These are phyloP conservation scores for Macrophomina pseudophaseolina DNA, from an alignment of 2,329 filamentous ascomycete genomes.

Conservation along the genomic window DNA sequence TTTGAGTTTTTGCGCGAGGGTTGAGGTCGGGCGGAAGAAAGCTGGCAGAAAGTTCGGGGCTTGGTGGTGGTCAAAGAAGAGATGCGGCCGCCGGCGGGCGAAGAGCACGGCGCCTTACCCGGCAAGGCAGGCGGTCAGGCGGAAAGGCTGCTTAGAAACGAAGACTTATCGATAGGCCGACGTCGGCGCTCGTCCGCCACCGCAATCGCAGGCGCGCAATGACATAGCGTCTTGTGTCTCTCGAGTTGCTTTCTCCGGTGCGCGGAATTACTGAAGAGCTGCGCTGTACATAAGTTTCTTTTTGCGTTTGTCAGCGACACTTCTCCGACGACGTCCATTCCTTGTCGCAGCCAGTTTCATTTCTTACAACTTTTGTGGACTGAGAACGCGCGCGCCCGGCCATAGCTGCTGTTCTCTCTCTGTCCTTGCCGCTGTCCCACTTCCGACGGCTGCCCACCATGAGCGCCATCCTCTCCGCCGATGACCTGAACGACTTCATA, in stretches of 20 bases:
- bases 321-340: neutral
- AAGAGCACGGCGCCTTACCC: neutral
- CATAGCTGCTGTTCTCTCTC: neutral
- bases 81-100: neutral
- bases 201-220: constrained; percentile 10
- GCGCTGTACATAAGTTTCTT: neutral
- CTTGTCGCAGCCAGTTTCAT: neutral
- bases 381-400: neutral
- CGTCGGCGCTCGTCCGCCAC: constrained; percentile 20
- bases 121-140: constrained; percentile 17
- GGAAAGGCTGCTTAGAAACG: constrained; percentile 24
- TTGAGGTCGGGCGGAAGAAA: neutral
- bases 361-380: neutral
- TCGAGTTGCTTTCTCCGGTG: constrained; percentile 13
- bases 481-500: constrained; percentile 99
- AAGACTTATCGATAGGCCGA: constrained; percentile 26
- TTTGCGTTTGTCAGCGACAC: neutral
- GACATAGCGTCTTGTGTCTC: constrained; percentile 15
- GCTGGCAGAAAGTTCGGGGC: neutral
- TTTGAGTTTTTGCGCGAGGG: neutral
- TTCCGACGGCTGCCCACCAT: constrained; percentile 56
- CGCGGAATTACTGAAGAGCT: neutral
- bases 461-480: constrained; percentile 95
- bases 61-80: neutral
- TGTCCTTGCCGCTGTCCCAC: constrained; percentile 7